Evolutionary conservation across 2,329 filamentous ascomycete species (phyloP), one percentile per base, ranked within the genome.

Genomic region (Paraconiothyrium sp.): DNA sequence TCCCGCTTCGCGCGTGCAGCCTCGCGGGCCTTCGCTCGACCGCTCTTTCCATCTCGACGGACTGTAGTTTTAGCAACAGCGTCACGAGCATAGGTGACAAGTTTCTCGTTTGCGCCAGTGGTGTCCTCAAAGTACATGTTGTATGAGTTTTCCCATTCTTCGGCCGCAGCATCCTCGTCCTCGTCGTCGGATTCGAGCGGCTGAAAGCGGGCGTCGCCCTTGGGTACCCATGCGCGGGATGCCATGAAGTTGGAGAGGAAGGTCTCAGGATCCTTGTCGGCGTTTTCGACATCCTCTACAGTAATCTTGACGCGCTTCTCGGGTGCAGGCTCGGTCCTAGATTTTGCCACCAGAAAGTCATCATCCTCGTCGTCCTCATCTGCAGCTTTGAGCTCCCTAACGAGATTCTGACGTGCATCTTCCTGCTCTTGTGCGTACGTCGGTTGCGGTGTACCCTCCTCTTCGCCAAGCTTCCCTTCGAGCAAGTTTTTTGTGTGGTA

Each of bases 51-150:
- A 61, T 97, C 93, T 64, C 94, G 88, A 54, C 95, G 88, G 27
- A 97, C 94, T 0, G 94, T 95, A 67, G 92, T 91, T 65, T 90
- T 89, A 43, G 90, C 90, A 41, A 91, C 90, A 20, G 93, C 85
- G 75, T 97, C 93, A 88, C 94, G 90, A 59, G 94, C 91, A 80
- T 97, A 97, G 6, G 94, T 93, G 72, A 91, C 89, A 35, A 99
- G 84, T 54, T 91, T 89, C 79, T 97, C 93, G 75, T 97, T 97
- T 71, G 92, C 89, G 75, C 92, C 93, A 62, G 86, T 86, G 0
- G 95, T 93, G 71, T 98, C 92, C 77, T 99, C 95, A 73, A 99
- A 99, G 37, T 95, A 91, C 80, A 97, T 82, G 81, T 99, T 99
- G 82, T 97, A 99, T 4, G 94, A 94, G 67, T 92, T 86, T 80